Evolutionary conservation across 805 yeast species (phyloP), one percentile per base, ranked within the genome.

Genomic region (Hanseniaspora pseudoguilliermondii): DNA sequence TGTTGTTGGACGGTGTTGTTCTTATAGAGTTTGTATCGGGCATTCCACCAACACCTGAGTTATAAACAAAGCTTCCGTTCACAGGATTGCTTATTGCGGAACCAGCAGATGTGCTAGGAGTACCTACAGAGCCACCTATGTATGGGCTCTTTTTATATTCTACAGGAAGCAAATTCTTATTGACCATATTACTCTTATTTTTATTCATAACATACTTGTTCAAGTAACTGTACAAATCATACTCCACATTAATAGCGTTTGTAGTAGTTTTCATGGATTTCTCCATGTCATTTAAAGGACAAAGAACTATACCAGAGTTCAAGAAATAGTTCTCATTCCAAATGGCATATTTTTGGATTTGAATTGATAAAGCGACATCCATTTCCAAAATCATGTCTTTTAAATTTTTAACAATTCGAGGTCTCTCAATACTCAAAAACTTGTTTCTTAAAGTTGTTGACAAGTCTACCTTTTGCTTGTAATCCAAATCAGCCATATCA

Each of bases 351-450:
- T 89, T 88, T 63, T 86, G 91, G 56, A 93, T 73, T 69, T 91
- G 96, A 52, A 90, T 80, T 59, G 87, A 80, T 75, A 91, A 73
- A 10, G 97, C 97, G 49, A 87, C 81, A 68, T 93, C 97, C 65
- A 87, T 76, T 68, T 91, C 97, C 59, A 90, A 73, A 57, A 89
- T 82, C 59, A 88, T 73, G 65, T 86, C 83, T 65, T 83, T 85
- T 59, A 93, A 74, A 60, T 80, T 82, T 58, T 79, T 77, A 6
- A 87, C 81, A 41, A 79, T 78, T 57, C 78, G 81, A 8, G 97
- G 98, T 61, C 98, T 78, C 64, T 84, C 84, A 23, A 78, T 75
- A 63, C 77, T 75, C 57, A 87, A 70, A 54, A 89, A 79, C 57
- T 84, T 90, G 60, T 80, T 83, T 67, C 93, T 84, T 61, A 81